Conservation (phyloP, 345 rosid species). For the Citrus unshiu region DNA sequence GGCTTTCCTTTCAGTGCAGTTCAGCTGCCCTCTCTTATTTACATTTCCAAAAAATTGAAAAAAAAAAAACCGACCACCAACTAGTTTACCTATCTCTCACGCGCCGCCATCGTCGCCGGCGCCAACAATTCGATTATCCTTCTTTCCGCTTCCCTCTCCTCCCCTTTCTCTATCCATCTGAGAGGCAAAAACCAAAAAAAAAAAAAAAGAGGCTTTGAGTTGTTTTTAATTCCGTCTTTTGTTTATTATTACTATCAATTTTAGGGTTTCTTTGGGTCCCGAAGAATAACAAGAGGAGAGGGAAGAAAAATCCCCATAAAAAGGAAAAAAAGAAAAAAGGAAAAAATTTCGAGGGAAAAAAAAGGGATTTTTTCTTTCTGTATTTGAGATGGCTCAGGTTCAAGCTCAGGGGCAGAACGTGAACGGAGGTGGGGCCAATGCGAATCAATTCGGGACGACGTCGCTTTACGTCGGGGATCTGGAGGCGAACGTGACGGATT, state of each 20-base stretch:
- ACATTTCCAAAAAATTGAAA: background rate
- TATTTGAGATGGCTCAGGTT: slow-evolving; percentile 40
- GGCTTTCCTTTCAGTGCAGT: slow-evolving; percentile 1
- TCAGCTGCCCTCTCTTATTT: slow-evolving; percentile 11
- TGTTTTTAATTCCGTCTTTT: slow-evolving; percentile 9
- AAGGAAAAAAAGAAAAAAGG: background rate
- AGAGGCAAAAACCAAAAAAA: slow-evolving; percentile 21
- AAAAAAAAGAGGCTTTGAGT: background rate
- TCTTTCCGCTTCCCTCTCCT: slow-evolving; percentile 50
- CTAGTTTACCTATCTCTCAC: slow-evolving; percentile 8
- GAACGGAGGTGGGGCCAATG: slow-evolving; percentile 32
- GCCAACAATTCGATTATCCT: slow-evolving; percentile 28
- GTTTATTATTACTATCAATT: background rate
- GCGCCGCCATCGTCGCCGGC: slow-evolving; percentile 56
- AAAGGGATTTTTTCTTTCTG: background rate
- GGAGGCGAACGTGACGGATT: slow-evolving; percentile 67
- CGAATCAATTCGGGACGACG: slow-evolving; percentile 54
- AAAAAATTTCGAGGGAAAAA: slow-evolving; percentile 2
- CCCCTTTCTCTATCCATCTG: slow-evolving; percentile 9
- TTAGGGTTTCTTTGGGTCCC: slow-evolving; percentile 24
- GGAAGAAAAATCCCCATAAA: slow-evolving; percentile 36
- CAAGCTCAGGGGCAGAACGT: slow-evolving; percentile 44
- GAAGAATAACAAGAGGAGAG: slow-evolving; percentile 75
- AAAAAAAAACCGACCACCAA: background rate
- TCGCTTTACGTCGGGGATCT: slow-evolving; percentile 96